Conservation (phyloP, 106 monocot genomes). For the Dactylorhiza incarnata region DNA sequence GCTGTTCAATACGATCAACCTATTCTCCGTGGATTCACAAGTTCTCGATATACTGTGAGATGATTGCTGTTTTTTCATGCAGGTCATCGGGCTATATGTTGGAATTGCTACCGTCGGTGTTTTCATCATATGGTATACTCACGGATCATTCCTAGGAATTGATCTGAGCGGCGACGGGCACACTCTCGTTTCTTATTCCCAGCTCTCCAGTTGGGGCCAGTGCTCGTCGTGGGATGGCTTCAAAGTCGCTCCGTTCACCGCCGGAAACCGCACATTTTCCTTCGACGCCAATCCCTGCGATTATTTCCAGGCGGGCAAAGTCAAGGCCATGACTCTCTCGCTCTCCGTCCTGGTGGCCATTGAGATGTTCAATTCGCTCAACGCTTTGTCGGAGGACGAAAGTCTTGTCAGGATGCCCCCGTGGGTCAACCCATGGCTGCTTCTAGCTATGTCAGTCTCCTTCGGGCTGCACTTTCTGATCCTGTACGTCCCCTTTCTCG, state of each 20-base stretch:
- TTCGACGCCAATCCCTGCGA: conserved; percentile 70
- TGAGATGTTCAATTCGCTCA: conserved; percentile 93
- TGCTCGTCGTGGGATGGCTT: conserved; percentile 68
- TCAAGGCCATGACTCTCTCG: conserved; percentile 80
- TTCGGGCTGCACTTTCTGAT: conserved; percentile 77
- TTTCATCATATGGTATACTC: conserved; percentile 87
- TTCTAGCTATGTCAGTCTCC: conserved; percentile 75
- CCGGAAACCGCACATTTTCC: conserved; percentile 41
- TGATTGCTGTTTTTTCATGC: neutral
- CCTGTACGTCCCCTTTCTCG: conserved; percentile 71
- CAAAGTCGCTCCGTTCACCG: conserved; percentile 59
- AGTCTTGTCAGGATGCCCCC: conserved; percentile 71
- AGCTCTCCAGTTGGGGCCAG: conserved; percentile 66
- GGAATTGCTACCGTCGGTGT: conserved; percentile 75
- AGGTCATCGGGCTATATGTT: conserved; percentile 79
- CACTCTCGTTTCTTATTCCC: conserved; percentile 58
- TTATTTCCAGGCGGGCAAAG: conserved; percentile 70
- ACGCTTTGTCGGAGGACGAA: conserved; percentile 69
- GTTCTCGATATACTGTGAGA: neutral
- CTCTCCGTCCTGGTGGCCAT: conserved; percentile 86
- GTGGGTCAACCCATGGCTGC: conserved; percentile 91
- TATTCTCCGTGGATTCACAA: neutral
- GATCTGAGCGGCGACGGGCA: conserved; percentile 63
- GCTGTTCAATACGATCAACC: too few relatives aligned
- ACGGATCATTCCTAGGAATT: conserved; percentile 73